Evolutionary conservation across 2,329 filamentous ascomycete species (phyloP).

Genomic region (Atkinsonella hypoxylon): DNA sequence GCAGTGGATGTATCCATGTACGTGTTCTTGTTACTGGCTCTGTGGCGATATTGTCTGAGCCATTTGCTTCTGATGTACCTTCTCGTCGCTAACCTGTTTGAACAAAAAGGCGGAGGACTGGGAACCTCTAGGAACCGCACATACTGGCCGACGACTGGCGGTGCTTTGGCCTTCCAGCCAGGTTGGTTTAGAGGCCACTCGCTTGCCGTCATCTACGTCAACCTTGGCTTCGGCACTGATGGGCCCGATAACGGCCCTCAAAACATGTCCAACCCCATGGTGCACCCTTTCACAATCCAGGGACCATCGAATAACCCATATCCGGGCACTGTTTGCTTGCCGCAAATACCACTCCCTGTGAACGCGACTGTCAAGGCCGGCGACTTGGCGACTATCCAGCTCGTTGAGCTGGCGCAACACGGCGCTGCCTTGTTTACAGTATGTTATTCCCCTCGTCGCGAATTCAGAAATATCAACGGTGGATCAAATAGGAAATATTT

Average conservation of each 20-base stretch:
- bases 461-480: neutral
- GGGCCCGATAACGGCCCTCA: constrained; percentile 52
- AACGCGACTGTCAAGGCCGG: constrained; percentile 61
- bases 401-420: constrained; percentile 73
- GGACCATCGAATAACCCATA: constrained; percentile 78
- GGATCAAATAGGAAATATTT: neutral
- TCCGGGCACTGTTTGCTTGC: constrained; percentile 77
- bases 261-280: constrained; percentile 82
- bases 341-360: constrained; percentile 72
- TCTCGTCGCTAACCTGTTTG: neutral
- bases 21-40: constrained; percentile 19
- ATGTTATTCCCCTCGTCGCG: constrained; percentile 20
- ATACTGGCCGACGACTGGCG: constrained; percentile 79
- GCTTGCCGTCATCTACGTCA: constrained; percentile 76
- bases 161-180: constrained; percentile 80
- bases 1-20: constrained; percentile 95
- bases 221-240: constrained; percentile 70
- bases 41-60: neutral
- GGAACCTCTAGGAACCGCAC: constrained; percentile 69
- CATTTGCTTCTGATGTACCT: neutral
- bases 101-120: constrained; percentile 65
- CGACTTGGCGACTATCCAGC: constrained; percentile 83
- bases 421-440: constrained; percentile 76
- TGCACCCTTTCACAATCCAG: constrained; percentile 67
- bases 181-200: constrained; percentile 91